Base-by-base conservation (phyloP, 495 filamentous ascomycete genomes). In the Podospora appendiculata region DNA sequence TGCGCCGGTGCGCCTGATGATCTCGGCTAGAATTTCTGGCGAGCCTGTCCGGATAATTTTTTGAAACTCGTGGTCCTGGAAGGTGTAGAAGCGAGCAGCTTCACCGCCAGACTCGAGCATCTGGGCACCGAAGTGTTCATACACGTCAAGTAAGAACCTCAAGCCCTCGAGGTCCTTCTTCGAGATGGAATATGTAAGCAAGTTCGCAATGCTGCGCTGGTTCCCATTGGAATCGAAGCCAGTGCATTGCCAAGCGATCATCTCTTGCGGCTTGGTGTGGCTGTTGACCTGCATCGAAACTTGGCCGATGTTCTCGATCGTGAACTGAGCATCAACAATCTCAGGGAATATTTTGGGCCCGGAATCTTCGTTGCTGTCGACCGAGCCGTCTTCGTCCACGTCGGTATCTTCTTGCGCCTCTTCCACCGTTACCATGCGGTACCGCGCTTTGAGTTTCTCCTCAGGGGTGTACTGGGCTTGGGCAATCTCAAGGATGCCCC, bases 281-380 rank as follows among this genome's bases (percentile, higher is more conserved):
- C 82, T 84, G 57, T 86, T 81, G 17, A 87, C 82, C 43, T 84
- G 64, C 41, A 74, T 81, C 3, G 76, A 76, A 1, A 82, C 71
- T 56, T 84, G 75, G 2, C 84, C 86, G 36, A 90, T 67, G 55
- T 87, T 80, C 4, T 90, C 85, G 50, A 88, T 73, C 0, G 86
- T 91, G 61, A 84, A 88, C 14, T 76, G 66, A 12, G 79, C 76
- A 50, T 83, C 75, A 32, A 87, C 60, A n/a, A 71, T 65, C 45
- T 79, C 68, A 17, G 65, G 55, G 39, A 81, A 69, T 17, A 79
- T 69, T n/a, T 65, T 67, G 13, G 72, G 75, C n/a, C 67, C 68
- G 41, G 58, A 55, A 7, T 51, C 60, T 17, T 52, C 46, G 25
- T 53, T 53, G 2, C 41, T 17, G 39, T 63, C 52, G 39, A 54